phyloP scores from a whole-genome alignment of 371 early-diverging fungal species.

The Mucor irregularis region DNA sequence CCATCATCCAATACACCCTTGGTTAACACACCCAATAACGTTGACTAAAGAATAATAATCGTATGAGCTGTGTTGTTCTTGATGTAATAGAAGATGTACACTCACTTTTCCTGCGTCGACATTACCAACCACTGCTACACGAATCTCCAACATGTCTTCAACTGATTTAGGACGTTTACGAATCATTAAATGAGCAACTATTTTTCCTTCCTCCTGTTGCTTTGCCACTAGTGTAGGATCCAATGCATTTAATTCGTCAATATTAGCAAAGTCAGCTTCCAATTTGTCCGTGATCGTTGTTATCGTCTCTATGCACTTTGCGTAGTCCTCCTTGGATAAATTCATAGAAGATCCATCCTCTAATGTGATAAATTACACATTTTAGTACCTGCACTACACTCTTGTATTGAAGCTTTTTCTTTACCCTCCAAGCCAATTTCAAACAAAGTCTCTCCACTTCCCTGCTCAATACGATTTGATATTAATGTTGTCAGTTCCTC shows the following conservation, averaged over 20 bases:
- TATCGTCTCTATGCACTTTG: constrained; percentile 49
- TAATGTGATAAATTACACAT: constrained; percentile 6
- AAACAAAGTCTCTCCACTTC: constrained; percentile 75
- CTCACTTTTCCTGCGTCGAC: constrained; percentile 73
- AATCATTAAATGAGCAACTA: constrained; percentile 63
- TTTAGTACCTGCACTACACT: too few relatives aligned
- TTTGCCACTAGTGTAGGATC: constrained; percentile 9
- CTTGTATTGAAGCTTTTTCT: neutral
- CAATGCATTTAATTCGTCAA: constrained; percentile 49
- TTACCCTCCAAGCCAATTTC: constrained; percentile 81
- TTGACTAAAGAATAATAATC: constrained; percentile 55
- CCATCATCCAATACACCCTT: constrained; percentile 91
- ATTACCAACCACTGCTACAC: constrained; percentile 91
- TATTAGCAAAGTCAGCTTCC: constrained; percentile 65
- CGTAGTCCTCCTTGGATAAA: constrained; percentile 62
- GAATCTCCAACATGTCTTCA: constrained; percentile 80
- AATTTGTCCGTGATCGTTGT: constrained; percentile 42
- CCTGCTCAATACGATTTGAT: constrained; percentile 56
- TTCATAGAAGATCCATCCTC: constrained; percentile 77
- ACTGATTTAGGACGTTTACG: constrained; percentile 69
- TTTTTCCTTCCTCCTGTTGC: constrained; percentile 7
- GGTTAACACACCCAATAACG: constrained; percentile 88
- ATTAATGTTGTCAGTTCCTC: constrained; percentile 46
- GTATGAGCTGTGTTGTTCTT: neutral
- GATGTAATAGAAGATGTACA: too few relatives aligned